A percentile compares a stretch with the other conserved stretches of the same genome.
Conservation (phyloP, 768 basidiomycete genomes). For the Cystofilobasidium macerans region DNA sequence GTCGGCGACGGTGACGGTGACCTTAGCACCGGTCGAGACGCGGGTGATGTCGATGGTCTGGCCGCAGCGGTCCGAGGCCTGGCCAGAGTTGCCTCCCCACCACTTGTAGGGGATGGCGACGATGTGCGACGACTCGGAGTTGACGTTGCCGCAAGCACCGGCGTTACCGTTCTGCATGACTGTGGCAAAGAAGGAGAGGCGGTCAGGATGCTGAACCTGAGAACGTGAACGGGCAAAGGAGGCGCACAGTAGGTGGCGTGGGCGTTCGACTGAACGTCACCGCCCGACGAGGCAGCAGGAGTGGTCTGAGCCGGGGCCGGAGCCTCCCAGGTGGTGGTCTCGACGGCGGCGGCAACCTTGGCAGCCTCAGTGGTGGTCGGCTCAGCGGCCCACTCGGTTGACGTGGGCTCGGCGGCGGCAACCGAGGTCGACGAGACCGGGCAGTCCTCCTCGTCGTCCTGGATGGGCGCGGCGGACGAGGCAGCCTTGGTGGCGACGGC, state of each 20-base stretch:
- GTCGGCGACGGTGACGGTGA: conserved; percentile 53
- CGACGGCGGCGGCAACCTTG: conserved; percentile 17
- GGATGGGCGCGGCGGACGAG: conserved; percentile 47
- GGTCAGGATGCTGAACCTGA: no score
- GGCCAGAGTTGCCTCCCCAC: conserved; percentile 45
- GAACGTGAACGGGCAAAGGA: no score
- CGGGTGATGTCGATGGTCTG: conserved; percentile 55
- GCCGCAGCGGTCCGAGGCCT: conserved; percentile 55
- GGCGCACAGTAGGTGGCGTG: conserved; percentile 50
- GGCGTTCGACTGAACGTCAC: conserved; percentile 32
- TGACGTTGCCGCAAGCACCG: conserved; percentile 54
- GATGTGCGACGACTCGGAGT: conserved; percentile 46
- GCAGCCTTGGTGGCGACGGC: conserved; percentile 42
- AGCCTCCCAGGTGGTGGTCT: conserved; percentile 28
- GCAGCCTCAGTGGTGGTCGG: conserved; percentile 27
- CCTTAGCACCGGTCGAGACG: conserved; percentile 47
- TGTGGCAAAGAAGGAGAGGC: no score
- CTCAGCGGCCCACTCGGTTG: conserved; percentile 10
- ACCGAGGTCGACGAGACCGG: no score
- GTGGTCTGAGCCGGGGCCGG: conserved; percentile 27
- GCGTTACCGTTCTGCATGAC: conserved; percentile 29
- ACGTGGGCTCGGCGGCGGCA: conserved; percentile 35
- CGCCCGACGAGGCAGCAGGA: conserved; percentile 27
- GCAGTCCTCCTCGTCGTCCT: no score
- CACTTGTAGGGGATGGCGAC: conserved; percentile 44